Percentiles rank a stretch among this genome's conserved stretches.
Evolutionary conservation across 2,329 filamentous ascomycete species (phyloP).

Genomic region (Thielaviopsis ethacetica): DNA sequence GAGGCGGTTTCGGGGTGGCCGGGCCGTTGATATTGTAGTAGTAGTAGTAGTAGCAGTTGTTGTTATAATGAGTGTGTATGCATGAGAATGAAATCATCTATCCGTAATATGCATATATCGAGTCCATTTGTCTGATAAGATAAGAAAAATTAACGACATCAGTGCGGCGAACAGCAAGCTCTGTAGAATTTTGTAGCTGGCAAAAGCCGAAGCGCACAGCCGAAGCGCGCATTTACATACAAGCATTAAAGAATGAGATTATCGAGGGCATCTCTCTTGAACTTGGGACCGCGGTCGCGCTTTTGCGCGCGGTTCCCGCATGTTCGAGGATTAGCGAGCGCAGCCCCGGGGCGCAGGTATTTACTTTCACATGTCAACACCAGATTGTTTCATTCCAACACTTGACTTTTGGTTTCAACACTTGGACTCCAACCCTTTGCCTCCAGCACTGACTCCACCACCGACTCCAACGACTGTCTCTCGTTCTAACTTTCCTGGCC

Average conservation of each 20-base stretch:
- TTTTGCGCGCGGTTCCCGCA: not conserved
- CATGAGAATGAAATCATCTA: not conserved
- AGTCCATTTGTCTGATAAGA: constrained; percentile 10
- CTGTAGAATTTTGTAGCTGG: too few species aligned
- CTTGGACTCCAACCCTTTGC: not conserved
- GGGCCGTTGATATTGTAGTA: not conserved
- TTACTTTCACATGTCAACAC: not conserved
- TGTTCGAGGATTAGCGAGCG: not conserved
- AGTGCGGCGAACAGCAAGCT: not conserved
- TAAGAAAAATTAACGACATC: constrained; percentile 5
- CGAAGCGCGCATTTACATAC: not conserved
- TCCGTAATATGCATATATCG: constrained; percentile 5
- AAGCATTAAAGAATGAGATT: not conserved
- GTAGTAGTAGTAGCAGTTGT: not conserved
- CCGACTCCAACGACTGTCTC: not conserved
- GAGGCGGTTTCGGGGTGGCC: constrained; percentile 81
- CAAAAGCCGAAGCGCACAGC: too few species aligned
- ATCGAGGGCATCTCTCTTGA: not conserved
- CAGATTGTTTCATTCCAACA: not conserved
- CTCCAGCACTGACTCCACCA: too few species aligned
- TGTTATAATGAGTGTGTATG: not conserved
- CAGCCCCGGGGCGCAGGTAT: not conserved
- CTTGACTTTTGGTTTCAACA: not conserved
- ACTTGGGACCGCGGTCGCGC: not conserved
- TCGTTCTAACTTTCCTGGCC: not conserved